These are phyloP conservation scores for Fusarium nematophilum DNA, from an alignment of 2,329 filamentous ascomycete genomes.

Conservation along the genomic window DNA sequence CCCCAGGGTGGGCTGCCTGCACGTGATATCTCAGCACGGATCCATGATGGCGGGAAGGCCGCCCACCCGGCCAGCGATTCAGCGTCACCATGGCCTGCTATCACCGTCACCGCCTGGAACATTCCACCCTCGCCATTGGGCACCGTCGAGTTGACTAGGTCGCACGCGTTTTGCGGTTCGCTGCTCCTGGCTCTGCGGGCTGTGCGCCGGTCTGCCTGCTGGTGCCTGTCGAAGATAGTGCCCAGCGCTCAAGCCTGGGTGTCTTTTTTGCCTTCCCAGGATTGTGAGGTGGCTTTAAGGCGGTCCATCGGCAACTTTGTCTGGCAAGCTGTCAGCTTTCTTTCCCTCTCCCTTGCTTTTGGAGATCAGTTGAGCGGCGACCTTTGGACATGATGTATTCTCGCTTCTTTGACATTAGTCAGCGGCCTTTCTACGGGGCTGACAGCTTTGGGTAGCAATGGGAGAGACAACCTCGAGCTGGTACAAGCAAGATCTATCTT, in stretches of 20 bases:
- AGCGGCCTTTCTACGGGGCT: slow-evolving; percentile 7
- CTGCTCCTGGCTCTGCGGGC: slow-evolving; percentile 19
- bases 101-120: slow-evolving; percentile 44
- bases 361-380: slow-evolving; percentile 14
- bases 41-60: slow-evolving; percentile 15
- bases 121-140: slow-evolving; percentile 39
- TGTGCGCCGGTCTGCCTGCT: slow-evolving; percentile 25
- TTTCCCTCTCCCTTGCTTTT: not conserved
- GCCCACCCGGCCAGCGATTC: slow-evolving; percentile 30
- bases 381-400: not conserved
- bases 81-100: slow-evolving; percentile 30
- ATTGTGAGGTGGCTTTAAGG: slow-evolving; percentile 5
- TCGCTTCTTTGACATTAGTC: slow-evolving; percentile 26
- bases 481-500: not conserved
- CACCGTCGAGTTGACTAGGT: slow-evolving; percentile 19
- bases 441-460: slow-evolving; percentile 30
- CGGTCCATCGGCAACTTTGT: not conserved
- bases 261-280: slow-evolving; percentile 8
- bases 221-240: slow-evolving; percentile 18
- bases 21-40: slow-evolving; percentile 48
- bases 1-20: slow-evolving; percentile 45
- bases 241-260: not conserved
- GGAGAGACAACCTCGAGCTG: not conserved
- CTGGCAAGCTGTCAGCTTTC: not conserved
- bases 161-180: slow-evolving; percentile 26